Percentiles rank a stretch among this genome's conserved stretches.
phyloP scores from a whole-genome alignment of 192 early-diverging fungal species.

The Rhizophagus clarus region DNA sequence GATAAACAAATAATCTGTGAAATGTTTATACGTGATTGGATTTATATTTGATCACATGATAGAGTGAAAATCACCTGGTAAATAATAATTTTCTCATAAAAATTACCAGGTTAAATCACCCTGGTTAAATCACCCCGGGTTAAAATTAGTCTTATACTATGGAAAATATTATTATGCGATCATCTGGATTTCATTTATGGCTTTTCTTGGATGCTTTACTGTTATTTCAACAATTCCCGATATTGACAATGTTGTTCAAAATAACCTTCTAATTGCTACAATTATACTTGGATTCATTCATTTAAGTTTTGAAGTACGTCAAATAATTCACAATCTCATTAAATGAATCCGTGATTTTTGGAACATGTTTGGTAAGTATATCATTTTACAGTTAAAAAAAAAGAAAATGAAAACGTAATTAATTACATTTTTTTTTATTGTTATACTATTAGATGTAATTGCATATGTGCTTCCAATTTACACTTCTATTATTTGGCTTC shows the following conservation, averaged over 20 bases:
- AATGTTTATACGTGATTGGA: too few relatives aligned
- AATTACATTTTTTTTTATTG: too few relatives aligned
- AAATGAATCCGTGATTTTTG: not conserved
- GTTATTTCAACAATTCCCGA: not conserved
- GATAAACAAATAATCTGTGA: too few relatives aligned
- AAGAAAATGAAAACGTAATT: not conserved
- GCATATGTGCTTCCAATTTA: not conserved
- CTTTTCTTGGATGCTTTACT: not conserved
- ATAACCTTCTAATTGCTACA: not conserved
- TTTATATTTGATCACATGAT: too few relatives aligned
- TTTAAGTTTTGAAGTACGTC: not conserved
- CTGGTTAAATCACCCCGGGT: too few relatives aligned
- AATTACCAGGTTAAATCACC: too few relatives aligned
- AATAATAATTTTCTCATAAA: too few relatives aligned
- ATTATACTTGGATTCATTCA: not conserved
- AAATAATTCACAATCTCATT: not conserved
- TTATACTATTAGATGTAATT: not conserved
- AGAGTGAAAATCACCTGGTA: too few relatives aligned
- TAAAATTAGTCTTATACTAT: too few relatives aligned
- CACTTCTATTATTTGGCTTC: constrained; percentile 2
- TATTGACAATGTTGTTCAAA: not conserved
- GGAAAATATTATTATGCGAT: not conserved
- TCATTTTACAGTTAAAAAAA: too few relatives aligned
- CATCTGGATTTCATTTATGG: not conserved
- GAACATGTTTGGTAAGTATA: constrained; percentile 3